Percentiles rank a stretch among this genome's conserved stretches.
Evolutionary conservation across 2,329 filamentous ascomycete species (phyloP).

Genomic region (Neoascochyta sp.): DNA sequence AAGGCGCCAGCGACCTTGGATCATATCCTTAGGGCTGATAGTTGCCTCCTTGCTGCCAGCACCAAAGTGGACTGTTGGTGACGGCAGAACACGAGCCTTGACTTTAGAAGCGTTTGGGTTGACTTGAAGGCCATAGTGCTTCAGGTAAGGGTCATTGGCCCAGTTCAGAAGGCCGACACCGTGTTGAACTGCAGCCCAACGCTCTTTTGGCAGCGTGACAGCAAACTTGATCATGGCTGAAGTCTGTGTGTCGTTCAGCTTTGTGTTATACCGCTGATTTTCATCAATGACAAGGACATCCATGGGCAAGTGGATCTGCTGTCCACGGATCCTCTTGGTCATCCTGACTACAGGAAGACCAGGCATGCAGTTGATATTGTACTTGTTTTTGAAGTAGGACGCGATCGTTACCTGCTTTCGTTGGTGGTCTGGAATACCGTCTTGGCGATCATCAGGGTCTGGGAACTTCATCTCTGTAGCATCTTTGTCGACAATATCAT

Average conservation of each 20-base stretch:
- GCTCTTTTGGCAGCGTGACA: conserved; percentile 68
- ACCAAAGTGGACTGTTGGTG: conserved; percentile 68
- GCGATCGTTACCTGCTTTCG: conserved; percentile 54
- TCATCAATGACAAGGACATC: conserved; percentile 52
- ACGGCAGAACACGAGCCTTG: conserved; percentile 66
- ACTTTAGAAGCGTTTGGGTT: conserved; percentile 57
- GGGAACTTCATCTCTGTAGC: conserved; percentile 47
- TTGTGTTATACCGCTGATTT: conserved; percentile 57
- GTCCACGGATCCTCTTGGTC: conserved; percentile 48
- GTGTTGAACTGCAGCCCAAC: conserved; percentile 64
- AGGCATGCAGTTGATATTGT: conserved; percentile 48
- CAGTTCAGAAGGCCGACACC: conserved; percentile 68
- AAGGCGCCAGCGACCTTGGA: conserved; percentile 79
- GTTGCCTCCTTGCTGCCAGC: conserved; percentile 19
- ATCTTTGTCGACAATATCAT: conserved; percentile 45
- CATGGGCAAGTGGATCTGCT: conserved; percentile 52
- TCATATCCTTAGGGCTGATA: conserved; percentile 41
- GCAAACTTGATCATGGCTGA: conserved; percentile 89
- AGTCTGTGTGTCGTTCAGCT: conserved; percentile 63
- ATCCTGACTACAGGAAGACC: conserved; percentile 57
- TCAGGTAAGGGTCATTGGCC: conserved; percentile 64
- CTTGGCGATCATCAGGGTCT: conserved; percentile 61
- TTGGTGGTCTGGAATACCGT: conserved; percentile 53
- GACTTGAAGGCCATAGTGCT: conserved; percentile 70
- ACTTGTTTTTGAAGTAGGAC: conserved; percentile 53